Conservation (phyloP, 306 rosid species). For the Ormosia semicastrata region DNA sequence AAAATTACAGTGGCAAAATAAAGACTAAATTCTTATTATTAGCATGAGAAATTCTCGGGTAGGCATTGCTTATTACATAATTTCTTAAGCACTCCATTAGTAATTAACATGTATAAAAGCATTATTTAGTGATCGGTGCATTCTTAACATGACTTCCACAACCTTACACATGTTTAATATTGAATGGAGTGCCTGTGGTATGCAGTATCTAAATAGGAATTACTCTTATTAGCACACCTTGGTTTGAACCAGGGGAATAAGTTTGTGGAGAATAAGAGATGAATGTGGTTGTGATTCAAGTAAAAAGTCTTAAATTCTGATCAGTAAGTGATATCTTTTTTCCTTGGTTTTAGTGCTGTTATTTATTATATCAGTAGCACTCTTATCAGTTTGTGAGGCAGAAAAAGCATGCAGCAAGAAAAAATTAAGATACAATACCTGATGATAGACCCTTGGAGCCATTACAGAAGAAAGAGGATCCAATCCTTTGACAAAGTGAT, state of each 20-base stretch:
- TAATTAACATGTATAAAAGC: too few species aligned
- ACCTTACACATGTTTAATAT: too few species aligned
- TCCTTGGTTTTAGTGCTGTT: neutral
- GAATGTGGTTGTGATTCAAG: neutral
- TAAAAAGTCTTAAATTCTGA: neutral
- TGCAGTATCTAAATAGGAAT: too few species aligned
- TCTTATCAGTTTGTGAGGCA: neutral
- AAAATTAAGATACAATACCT: slow-evolving; percentile 39
- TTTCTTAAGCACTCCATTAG: too few species aligned
- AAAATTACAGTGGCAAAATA: neutral
- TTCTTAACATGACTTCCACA: too few species aligned
- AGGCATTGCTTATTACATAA: too few species aligned
- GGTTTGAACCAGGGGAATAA: neutral
- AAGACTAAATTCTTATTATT: neutral
- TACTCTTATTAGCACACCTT: neutral
- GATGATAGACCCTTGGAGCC: slow-evolving; percentile 79
- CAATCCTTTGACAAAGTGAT: slow-evolving; percentile 77
- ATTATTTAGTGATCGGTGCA: too few species aligned
- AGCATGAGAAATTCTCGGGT: too few species aligned
- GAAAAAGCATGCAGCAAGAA: neutral
- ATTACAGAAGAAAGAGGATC: slow-evolving; percentile 69
- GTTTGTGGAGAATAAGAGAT: neutral
- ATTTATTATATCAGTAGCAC: neutral
- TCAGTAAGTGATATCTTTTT: neutral
- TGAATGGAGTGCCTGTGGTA: too few species aligned